These are phyloP conservation scores for Fusarium nematophilum DNA, from an alignment of 2,329 filamentous ascomycete species.

Conservation along the genomic window DNA sequence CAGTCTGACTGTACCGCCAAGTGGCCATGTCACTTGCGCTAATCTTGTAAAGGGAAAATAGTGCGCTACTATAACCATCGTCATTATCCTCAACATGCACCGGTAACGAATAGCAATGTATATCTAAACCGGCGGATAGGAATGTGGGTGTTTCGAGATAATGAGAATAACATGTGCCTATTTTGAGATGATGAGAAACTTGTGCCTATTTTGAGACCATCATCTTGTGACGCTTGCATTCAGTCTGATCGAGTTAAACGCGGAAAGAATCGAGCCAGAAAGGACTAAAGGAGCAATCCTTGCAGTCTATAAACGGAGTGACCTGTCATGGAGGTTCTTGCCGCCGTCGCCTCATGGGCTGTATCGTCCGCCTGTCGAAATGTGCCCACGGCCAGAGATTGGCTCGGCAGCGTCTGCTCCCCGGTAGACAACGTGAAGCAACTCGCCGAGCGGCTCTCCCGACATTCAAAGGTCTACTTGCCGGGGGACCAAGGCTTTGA, in stretches of 20 bases:
- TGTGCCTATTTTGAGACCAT: too few relatives aligned
- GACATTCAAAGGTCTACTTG: constrained; percentile 9
- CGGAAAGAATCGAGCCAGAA: too few relatives aligned
- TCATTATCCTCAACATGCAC: not conserved
- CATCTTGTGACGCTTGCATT: too few relatives aligned
- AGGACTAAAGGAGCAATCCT: too few relatives aligned
- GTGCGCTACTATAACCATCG: constrained; percentile 1
- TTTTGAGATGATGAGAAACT: too few relatives aligned
- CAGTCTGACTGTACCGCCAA: too few relatives aligned
- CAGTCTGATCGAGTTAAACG: too few relatives aligned
- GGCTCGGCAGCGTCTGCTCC: not conserved
- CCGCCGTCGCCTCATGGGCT: not conserved
- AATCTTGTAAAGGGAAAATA: not conserved
- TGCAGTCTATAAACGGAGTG: not conserved
- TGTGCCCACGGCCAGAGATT: not conserved
- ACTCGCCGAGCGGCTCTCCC: too few relatives aligned
- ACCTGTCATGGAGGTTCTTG: not conserved
- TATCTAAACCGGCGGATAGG: not conserved
- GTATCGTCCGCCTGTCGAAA: not conserved
- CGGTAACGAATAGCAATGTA: not conserved
- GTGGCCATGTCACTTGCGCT: too few relatives aligned
- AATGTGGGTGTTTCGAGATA: too few relatives aligned
- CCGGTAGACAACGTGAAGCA: too few relatives aligned
- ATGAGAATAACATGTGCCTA: too few relatives aligned
- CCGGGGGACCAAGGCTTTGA: constrained; percentile 2